These are phyloP conservation scores for Tricholomella constricta DNA, from an alignment of 768 basidiomycete genomes.

Conservation along the genomic window DNA sequence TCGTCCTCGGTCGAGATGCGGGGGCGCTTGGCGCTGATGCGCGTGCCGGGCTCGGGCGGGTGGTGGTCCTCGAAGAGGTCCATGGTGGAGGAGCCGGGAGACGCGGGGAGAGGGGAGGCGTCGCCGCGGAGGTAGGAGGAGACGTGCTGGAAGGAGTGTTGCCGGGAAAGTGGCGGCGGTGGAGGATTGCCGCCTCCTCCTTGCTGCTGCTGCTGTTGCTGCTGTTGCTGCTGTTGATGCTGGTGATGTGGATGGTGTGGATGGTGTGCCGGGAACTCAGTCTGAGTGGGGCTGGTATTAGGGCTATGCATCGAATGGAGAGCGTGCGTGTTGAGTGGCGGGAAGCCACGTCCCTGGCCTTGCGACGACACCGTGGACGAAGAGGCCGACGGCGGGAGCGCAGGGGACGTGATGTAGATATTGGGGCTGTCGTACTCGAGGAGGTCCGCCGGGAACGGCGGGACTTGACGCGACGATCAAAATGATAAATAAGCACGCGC, in stretches of 20 bases:
- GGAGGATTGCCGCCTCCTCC: not conserved
- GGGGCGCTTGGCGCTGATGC: slow-evolving; percentile 51
- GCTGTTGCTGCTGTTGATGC: slow-evolving; percentile 30
- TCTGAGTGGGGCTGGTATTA: slow-evolving; percentile 27
- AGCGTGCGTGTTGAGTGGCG: slow-evolving; percentile 34
- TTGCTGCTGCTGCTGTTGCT: slow-evolving; percentile 38
- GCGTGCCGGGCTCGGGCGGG: slow-evolving; percentile 24
- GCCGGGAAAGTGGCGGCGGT: slow-evolving; percentile 53
- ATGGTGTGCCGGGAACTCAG: slow-evolving; percentile 47
- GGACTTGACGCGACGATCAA: slow-evolving; percentile 30
- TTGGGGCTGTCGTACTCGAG: slow-evolving; percentile 64
- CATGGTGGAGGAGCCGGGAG: slow-evolving; percentile 44
- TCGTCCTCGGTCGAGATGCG: slow-evolving; percentile 45
- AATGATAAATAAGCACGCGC: not conserved
- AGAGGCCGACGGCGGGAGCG: slow-evolving; percentile 18
- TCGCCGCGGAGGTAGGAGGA: slow-evolving; percentile 37
- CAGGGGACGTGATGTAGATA: slow-evolving; percentile 72
- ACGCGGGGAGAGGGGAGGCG: slow-evolving; percentile 38
- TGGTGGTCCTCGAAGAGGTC: slow-evolving; percentile 44
- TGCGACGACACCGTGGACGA: not conserved
- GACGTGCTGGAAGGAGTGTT: slow-evolving; percentile 63
- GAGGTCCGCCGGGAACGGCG: slow-evolving; percentile 53
- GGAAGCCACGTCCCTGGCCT: slow-evolving; percentile 27
- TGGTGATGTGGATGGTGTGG: slow-evolving; percentile 39
- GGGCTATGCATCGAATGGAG: slow-evolving; percentile 51